phyloP scores from a whole-genome alignment of 139 green algal species.

The Gonium pectorale region DNA sequence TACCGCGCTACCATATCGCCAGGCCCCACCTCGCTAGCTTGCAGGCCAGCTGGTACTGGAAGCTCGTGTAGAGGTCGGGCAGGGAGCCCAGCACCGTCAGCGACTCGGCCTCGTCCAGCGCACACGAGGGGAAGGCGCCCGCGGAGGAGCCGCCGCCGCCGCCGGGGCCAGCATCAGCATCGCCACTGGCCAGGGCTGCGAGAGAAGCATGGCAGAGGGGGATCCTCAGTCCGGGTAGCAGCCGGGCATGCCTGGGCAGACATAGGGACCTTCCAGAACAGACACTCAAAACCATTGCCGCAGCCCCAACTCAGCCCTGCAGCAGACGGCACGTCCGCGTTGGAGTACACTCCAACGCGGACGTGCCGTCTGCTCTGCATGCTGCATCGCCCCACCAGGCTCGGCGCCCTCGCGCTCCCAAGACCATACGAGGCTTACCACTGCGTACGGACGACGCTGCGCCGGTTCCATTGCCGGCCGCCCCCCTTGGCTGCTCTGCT shows the following conservation, averaged over 20 bases:
- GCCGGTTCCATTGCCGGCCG: neutral
- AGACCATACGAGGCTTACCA: neutral
- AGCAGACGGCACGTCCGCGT: too few species aligned
- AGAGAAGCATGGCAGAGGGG: too few species aligned
- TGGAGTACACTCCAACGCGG: too few species aligned
- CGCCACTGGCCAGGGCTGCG: neutral
- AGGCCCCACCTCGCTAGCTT: constrained; percentile 68
- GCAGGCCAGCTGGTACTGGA: constrained; percentile 85
- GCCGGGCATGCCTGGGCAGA: too few species aligned
- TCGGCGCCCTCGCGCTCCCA: too few species aligned
- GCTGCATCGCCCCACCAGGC: too few species aligned
- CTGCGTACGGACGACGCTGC: neutral
- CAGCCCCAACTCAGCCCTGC: too few species aligned
- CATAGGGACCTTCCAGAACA: too few species aligned
- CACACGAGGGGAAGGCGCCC: too few species aligned
- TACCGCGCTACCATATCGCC: neutral
- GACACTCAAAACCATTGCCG: too few species aligned
- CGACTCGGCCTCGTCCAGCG: neutral
- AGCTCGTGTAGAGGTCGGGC: constrained; percentile 88
- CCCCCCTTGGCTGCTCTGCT: neutral
- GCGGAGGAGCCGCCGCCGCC: neutral
- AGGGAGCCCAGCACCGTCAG: constrained; percentile 55
- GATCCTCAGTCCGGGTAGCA: too few species aligned
- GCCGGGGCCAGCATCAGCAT: neutral
- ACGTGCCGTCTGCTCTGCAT: too few species aligned